These are phyloP conservation scores for Rutstroemia sp. DNA, from an alignment of 2,329 filamentous ascomycete genomes.

Conservation along the genomic window DNA sequence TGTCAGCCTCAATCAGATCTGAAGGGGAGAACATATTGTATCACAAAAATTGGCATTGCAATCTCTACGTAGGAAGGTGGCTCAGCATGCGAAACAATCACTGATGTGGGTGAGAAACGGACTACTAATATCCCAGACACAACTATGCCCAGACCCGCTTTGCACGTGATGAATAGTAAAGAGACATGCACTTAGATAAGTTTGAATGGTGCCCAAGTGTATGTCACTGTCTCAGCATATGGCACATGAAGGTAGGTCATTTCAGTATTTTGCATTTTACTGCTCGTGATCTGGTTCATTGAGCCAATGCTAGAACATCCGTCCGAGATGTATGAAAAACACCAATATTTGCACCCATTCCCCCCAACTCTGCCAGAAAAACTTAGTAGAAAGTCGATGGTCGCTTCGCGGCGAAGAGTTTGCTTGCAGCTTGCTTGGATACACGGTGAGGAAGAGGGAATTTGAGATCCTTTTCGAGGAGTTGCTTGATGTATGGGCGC, in stretches of 20 bases:
- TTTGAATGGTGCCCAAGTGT: too few relatives aligned
- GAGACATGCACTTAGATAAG: too few relatives aligned
- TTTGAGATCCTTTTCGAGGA: slow-evolving; percentile 87
- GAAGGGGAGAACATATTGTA: too few relatives aligned
- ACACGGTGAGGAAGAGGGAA: slow-evolving; percentile 98
- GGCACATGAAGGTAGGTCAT: neutral
- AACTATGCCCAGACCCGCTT: too few relatives aligned
- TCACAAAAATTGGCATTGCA: too few relatives aligned
- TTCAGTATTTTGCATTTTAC: slow-evolving; percentile 23
- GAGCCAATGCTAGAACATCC: slow-evolving; percentile 31
- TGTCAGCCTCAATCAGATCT: too few relatives aligned
- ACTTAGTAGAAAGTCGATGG: slow-evolving; percentile 89
- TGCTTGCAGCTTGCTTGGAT: slow-evolving; percentile 74
- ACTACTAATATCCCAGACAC: too few relatives aligned
- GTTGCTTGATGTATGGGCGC: slow-evolving; percentile 99
- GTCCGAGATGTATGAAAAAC: slow-evolving; percentile 29
- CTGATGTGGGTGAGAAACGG: too few relatives aligned
- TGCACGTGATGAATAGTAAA: too few relatives aligned
- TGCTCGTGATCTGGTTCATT: slow-evolving; percentile 26
- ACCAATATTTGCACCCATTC: slow-evolving; percentile 21
- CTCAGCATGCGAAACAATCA: too few relatives aligned
- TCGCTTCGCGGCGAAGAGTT: slow-evolving; percentile 88
- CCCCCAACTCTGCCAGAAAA: slow-evolving; percentile 18
- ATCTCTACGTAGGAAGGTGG: too few relatives aligned
- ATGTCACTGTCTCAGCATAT: too few relatives aligned